These are phyloP conservation scores for Neonectria coccinea DNA, from an alignment of 2,329 filamentous ascomycete genomes.

Conservation along the genomic window DNA sequence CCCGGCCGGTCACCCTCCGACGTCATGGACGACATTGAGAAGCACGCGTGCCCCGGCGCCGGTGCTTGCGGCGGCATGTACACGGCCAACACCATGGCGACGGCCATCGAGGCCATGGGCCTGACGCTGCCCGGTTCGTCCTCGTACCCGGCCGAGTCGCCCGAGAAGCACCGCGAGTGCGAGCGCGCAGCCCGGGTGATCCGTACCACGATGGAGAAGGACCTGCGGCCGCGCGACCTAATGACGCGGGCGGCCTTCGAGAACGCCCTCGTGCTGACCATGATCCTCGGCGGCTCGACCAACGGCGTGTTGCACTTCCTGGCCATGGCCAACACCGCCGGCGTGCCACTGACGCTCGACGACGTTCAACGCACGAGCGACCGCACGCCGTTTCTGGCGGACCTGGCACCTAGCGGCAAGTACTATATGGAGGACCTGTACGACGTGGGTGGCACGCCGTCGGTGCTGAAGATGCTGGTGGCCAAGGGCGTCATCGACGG, in stretches of 20 bases:
- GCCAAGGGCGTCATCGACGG: constrained; percentile 82
- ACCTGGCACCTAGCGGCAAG: constrained; percentile 84
- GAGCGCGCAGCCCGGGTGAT: constrained; percentile 84
- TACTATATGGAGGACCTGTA: constrained; percentile 92
- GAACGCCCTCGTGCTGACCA: constrained; percentile 90
- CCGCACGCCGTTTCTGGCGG: constrained; percentile 86
- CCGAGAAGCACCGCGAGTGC: constrained; percentile 89
- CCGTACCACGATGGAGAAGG: constrained; percentile 80
- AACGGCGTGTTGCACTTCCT: constrained; percentile 91
- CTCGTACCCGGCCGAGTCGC: constrained; percentile 82
- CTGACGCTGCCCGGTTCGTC: constrained; percentile 85
- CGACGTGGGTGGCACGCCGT: constrained; percentile 85
- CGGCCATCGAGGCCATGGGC: constrained; percentile 90
- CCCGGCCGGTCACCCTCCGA: constrained; percentile 77
- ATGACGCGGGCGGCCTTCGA: constrained; percentile 85
- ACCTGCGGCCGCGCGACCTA: constrained; percentile 84
- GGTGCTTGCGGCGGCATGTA: constrained; percentile 88
- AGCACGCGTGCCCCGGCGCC: constrained; percentile 72
- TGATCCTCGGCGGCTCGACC: constrained; percentile 90
- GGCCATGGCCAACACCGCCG: constrained; percentile 89
- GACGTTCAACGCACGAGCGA: constrained; percentile 85
- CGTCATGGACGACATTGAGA: constrained; percentile 85
- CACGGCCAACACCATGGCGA: constrained; percentile 93
- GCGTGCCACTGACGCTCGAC: constrained; percentile 80
- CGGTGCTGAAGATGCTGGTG: constrained; percentile 87